Evolutionary conservation across 345 rosid genomes (phyloP), one percentile per base, ranked within the genome.

Genomic region (Populus simonii): DNA sequence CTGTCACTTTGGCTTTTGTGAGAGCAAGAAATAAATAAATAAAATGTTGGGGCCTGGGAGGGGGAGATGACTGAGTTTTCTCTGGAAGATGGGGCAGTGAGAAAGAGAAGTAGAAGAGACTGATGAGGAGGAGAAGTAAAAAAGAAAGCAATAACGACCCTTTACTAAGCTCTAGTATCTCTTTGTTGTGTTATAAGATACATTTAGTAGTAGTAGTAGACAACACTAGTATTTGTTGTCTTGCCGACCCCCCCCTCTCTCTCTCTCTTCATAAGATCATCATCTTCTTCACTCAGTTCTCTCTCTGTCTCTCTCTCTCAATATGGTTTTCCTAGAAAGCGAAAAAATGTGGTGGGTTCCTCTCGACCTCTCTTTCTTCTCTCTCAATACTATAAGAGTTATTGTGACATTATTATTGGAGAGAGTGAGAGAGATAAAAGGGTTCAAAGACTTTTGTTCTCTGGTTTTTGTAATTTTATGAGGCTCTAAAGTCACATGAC

Each of bases 1-100:
- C 89, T 87, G 88, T 84, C 86, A 74, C 84, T 81, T 85, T 83
- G 89, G 91, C 79, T 79, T 82, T 86, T 80, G 33, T 72, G 74
- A 31, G 55, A 25, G 53, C 35, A 38, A 23, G 2, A 76, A 35
- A 61, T 23, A 57, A 17, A 29, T 31, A 68, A 29, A 76, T 51
- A 8, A 57, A 77, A 76, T 41, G 70, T 27, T 62, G 23, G 78
- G 84, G 41, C 31, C 41, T 70, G 83, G 78, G 83, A 83, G 73
- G 78, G 79, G 72, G 81, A 78, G 81, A 78, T 75, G 73, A 75
- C 82, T 75, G 65, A 74, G 74, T 67, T 51, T 71, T 9, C 11
- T 36, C 29, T n/a, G 65, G 65, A 59, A 23, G 29, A 23, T 57
- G 62, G 62, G 62, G 25, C 18, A 22, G 18, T 8, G 41, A 33